A percentile compares a stretch with the other conserved stretches of the same genome.
These are phyloP conservation scores for Diaporthe sp. DNA, from an alignment of 2,329 filamentous ascomycete species.

Conservation along the genomic window DNA sequence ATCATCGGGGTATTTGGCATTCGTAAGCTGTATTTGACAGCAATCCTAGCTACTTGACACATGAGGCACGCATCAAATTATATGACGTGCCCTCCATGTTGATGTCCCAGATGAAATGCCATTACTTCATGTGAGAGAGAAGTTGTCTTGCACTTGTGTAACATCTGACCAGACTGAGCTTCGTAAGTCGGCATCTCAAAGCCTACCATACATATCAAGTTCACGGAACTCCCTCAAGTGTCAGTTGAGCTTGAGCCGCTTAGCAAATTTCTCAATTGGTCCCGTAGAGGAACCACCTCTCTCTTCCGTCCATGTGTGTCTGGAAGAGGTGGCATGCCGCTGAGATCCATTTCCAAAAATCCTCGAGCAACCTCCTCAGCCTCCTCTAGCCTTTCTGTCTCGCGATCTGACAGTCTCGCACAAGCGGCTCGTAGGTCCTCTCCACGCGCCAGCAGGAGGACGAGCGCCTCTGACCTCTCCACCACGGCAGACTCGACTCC, in stretches of 20 bases:
- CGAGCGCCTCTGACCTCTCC: slow-evolving; percentile 80
- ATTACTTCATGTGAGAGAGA: not conserved
- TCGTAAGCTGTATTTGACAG: not conserved
- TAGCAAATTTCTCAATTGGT: slow-evolving; percentile 16
- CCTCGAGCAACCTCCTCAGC: slow-evolving; percentile 73
- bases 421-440: slow-evolving; percentile 83
- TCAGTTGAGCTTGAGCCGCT: slow-evolving; percentile 2
- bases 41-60: not conserved
- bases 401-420: slow-evolving; percentile 72
- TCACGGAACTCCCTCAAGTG: slow-evolving; percentile 26
- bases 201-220: not conserved
- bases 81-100: not conserved
- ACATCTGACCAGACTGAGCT: not conserved
- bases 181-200: not conserved
- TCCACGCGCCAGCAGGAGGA: slow-evolving; percentile 75
- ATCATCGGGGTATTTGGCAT: not conserved
- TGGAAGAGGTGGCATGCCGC: not conserved
- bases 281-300: not conserved
- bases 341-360: slow-evolving; percentile 62
- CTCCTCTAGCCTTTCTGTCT: slow-evolving; percentile 74
- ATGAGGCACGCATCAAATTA: not conserved
- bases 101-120: not conserved
- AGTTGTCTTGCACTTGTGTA: too few relatives aligned
- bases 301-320: not conserved
- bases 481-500: slow-evolving; percentile 81